These are phyloP conservation scores for Macrolepiota dolichaula DNA, from an alignment of 768 basidiomycete genomes.

Conservation along the genomic window DNA sequence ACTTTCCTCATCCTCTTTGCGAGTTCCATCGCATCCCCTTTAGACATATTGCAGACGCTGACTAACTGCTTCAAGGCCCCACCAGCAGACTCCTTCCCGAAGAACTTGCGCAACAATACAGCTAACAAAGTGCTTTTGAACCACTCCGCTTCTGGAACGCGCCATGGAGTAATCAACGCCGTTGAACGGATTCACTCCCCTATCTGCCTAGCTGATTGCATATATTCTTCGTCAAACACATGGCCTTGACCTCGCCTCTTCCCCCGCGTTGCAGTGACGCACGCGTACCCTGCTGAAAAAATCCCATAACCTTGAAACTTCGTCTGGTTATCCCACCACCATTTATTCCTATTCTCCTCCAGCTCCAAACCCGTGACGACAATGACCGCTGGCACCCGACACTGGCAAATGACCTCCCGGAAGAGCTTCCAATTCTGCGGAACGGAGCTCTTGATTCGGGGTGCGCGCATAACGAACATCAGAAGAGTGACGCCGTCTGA, in stretches of 20 bases:
- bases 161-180: neutral
- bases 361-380: too few species aligned
- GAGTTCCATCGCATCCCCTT: neutral
- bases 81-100: neutral
- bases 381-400: too few species aligned
- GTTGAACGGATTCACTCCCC: constrained; percentile 4
- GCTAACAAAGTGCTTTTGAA: neutral
- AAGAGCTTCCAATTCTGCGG: too few species aligned
- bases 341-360: constrained; percentile 9
- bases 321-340: constrained; percentile 28
- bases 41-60: neutral
- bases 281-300: constrained; percentile 27
- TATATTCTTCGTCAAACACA: constrained; percentile 13
- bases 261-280: constrained; percentile 35
- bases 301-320: constrained; percentile 30
- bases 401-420: too few species aligned
- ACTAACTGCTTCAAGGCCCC: neutral
- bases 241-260: constrained; percentile 7
- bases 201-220: constrained; percentile 3
- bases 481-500: too few species aligned
- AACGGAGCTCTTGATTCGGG: neutral
- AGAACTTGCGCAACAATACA: neutral
- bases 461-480: too few species aligned
- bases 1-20: neutral
- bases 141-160: constrained; percentile 1